Evolutionary conservation across 1,284 basidiomycete genomes (phyloP).

Genomic region (Cerioporus squamosus): DNA sequence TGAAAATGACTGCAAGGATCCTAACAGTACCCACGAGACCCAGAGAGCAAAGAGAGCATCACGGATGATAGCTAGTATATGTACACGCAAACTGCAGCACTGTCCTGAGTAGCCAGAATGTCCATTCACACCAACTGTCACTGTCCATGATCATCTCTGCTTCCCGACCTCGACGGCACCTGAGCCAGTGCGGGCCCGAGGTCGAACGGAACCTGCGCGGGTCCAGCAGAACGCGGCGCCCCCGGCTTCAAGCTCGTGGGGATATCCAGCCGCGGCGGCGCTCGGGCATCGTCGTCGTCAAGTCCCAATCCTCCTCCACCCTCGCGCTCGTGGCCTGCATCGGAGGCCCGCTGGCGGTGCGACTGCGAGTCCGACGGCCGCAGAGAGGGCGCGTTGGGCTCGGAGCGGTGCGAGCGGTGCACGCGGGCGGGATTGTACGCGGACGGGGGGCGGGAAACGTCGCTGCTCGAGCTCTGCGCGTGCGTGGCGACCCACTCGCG

Average conservation of each 20-base stretch:
- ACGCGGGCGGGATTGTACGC: not conserved
- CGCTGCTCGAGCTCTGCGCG: constrained; percentile 5
- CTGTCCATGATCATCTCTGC: not conserved
- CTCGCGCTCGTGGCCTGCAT: not conserved
- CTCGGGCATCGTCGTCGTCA: not conserved
- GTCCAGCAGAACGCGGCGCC: not conserved
- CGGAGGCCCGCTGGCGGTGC: constrained; percentile 8
- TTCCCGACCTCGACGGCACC: not conserved
- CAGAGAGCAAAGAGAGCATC: no score
- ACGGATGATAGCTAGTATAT: no score
- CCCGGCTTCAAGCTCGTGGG: constrained; percentile 17
- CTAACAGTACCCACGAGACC: no score
- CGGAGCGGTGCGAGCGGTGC: constrained; percentile 8
- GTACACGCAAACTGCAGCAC: no score
- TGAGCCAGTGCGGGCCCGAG: not conserved
- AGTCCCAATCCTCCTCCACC: no score
- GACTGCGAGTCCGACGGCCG: constrained; percentile 7
- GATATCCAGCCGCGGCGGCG: constrained; percentile 14
- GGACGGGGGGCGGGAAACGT: not conserved
- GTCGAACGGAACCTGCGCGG: constrained; percentile 10
- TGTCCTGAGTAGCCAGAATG: no score
- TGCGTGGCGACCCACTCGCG: constrained; percentile 23
- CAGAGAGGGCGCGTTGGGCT: not conserved
- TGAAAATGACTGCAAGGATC: no score
- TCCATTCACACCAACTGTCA: no score